These are phyloP conservation scores for Aureobasidium mangrovei DNA, from an alignment of 2,329 filamentous ascomycete genomes.

Conservation along the genomic window DNA sequence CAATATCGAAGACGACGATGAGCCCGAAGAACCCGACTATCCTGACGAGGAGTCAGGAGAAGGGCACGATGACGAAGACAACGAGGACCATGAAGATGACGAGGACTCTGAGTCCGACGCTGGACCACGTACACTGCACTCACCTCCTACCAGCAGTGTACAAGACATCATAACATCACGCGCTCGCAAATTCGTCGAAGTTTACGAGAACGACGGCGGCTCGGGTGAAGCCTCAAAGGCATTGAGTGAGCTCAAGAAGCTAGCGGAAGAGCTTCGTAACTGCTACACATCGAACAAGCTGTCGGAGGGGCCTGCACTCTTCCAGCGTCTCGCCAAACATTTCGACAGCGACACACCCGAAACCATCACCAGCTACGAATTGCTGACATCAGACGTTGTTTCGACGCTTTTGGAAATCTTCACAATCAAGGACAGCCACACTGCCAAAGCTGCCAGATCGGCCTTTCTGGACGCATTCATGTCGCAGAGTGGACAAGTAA, in stretches of 20 bases:
- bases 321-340: conserved; percentile 66
- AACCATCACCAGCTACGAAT: conserved; percentile 89
- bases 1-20: conserved; percentile 31
- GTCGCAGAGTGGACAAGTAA: conserved; percentile 55
- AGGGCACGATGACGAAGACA: conserved; percentile 48
- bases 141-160: conserved; percentile 35
- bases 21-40: conserved; percentile 34
- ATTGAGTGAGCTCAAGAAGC: conserved; percentile 58
- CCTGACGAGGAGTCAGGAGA: conserved; percentile 46
- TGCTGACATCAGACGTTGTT: conserved; percentile 85
- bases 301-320: conserved; percentile 54
- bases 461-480: conserved; percentile 91
- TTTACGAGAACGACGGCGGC: conserved; percentile 70
- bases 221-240: conserved; percentile 72
- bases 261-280: conserved; percentile 62
- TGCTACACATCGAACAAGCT: conserved; percentile 47
- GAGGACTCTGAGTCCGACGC: conserved; percentile 19
- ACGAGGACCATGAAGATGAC: conserved; percentile 41
- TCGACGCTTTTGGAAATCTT: conserved; percentile 75
- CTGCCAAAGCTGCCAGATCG: conserved; percentile 56
- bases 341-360: conserved; percentile 85
- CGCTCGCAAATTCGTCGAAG: conserved; percentile 75
- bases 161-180: conserved; percentile 65
- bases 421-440: conserved; percentile 54
- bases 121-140: conserved; percentile 13